Conservation (phyloP, 1,284 basidiomycete species). For the Trametes polyzona region DNA sequence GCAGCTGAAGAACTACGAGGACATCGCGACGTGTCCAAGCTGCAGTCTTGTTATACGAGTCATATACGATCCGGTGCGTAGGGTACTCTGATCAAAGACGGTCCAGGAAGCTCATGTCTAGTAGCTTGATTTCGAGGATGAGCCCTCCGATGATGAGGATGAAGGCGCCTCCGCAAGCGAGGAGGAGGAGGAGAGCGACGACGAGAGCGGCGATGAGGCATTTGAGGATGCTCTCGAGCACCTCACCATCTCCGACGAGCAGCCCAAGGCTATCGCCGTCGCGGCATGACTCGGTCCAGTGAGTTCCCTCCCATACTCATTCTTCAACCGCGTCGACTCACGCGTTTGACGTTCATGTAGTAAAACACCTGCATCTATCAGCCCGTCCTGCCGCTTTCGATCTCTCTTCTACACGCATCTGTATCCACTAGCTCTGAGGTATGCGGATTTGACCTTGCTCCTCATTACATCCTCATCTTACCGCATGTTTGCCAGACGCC, state of each 20-base stretch:
- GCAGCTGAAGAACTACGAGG: conserved; percentile 91
- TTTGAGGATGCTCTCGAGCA: conserved; percentile 72
- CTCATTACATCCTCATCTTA: background rate
- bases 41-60: conserved; percentile 94
- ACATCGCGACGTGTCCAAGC: conserved; percentile 96
- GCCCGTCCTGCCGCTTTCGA: background rate
- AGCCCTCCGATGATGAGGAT: conserved; percentile 52
- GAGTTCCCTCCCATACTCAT: background rate
- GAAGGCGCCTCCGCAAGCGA: conserved; percentile 35
- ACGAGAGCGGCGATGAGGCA: conserved; percentile 45
- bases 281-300: conserved; percentile 29
- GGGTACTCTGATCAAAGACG: background rate
- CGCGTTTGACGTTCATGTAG: background rate
- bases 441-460: background rate
- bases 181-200: conserved; percentile 43
- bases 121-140: conserved; percentile 74
- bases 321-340: background rate
- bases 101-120: background rate
- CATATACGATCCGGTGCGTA: conserved; percentile 91
- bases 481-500: background rate
- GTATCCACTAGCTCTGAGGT: conserved; percentile 22
- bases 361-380: background rate
- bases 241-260: conserved; percentile 49
- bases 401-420: background rate
- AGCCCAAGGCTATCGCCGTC: conserved; percentile 30